Evolutionary conservation across 2,329 filamentous ascomycete species (phyloP).

Genomic region (Verticillium zaregamsianum): DNA sequence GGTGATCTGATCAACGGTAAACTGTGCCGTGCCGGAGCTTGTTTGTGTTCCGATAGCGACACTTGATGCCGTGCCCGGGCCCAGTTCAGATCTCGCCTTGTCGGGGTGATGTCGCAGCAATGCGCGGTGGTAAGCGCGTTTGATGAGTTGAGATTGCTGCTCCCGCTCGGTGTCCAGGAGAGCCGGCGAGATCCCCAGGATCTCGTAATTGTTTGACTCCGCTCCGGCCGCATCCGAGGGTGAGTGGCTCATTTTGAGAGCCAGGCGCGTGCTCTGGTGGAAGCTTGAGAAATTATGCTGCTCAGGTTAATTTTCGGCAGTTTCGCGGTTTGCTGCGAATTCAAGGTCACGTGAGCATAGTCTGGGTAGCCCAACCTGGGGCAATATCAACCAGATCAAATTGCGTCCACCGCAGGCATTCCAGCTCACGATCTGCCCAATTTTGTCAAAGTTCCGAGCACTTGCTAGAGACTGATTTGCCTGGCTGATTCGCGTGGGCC

Average conservation of each 20-base stretch:
- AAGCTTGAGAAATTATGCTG: not conserved
- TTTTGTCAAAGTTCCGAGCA: too few species aligned
- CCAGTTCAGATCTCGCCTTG: constrained; percentile 32
- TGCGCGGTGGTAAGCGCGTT: constrained; percentile 60
- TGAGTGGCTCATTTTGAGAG: not conserved
- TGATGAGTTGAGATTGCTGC: constrained; percentile 46
- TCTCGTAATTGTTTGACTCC: constrained; percentile 52
- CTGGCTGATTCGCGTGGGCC: too few species aligned
- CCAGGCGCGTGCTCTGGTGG: not conserved
- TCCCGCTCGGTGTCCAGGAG: constrained; percentile 36
- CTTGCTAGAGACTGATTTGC: too few species aligned
- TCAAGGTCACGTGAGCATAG: not conserved
- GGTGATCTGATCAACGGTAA: constrained; percentile 61
- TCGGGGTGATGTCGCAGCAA: constrained; percentile 65
- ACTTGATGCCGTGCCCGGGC: not conserved
- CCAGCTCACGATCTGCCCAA: too few species aligned
- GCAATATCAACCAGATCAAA: not conserved
- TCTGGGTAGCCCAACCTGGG: not conserved
- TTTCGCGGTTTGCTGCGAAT: not conserved
- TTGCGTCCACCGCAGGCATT: too few species aligned
- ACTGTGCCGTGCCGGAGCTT: constrained; percentile 16
- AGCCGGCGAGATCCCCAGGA: constrained; percentile 51
- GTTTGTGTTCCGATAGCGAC: not conserved
- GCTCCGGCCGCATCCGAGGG: not conserved
- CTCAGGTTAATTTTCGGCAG: too few species aligned